These are phyloP conservation scores for Epichloe gansuensis DNA, from an alignment of 2,329 filamentous ascomycete genomes.

Conservation along the genomic window DNA sequence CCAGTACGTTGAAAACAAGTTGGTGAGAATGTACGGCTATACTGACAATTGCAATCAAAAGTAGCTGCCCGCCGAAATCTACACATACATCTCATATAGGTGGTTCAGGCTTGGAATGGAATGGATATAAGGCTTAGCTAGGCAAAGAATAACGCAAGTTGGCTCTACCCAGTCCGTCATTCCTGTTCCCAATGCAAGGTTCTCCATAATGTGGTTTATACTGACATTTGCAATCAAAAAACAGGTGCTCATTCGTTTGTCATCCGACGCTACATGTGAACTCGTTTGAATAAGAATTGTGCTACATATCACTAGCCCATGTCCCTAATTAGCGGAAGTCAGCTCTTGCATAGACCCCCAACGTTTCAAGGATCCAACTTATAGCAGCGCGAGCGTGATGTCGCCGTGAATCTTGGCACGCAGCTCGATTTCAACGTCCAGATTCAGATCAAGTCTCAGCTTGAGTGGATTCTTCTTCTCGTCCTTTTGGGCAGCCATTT, in stretches of 20 bases:
- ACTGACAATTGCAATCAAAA: background rate
- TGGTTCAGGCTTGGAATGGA: background rate
- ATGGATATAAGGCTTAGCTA: background rate
- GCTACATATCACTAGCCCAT: slow-evolving; percentile 1
- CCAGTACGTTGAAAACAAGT: too few species aligned
- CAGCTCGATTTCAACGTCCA: slow-evolving; percentile 68
- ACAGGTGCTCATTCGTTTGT: background rate
- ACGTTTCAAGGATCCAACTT: slow-evolving; percentile 16
- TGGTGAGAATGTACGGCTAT: background rate
- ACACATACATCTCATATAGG: too few species aligned
- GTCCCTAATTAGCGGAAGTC: background rate
- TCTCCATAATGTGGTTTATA: too few species aligned
- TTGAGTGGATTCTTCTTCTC: slow-evolving; percentile 49
- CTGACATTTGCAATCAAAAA: too few species aligned
- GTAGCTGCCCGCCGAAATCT: too few species aligned
- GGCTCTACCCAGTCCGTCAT: too few species aligned
- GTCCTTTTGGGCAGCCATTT: slow-evolving; percentile 16
- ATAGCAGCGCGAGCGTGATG: slow-evolving; percentile 60
- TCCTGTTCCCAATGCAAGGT: too few species aligned
- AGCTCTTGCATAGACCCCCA: background rate
- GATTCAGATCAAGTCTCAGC: slow-evolving; percentile 56
- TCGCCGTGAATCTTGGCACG: slow-evolving; percentile 72
- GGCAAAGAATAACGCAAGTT: background rate
- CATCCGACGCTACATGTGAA: background rate
- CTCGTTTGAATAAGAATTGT: rapidly evolving